Base-by-base conservation (phyloP, 768 basidiomycete genomes). In the Tulasnella calospora region DNA sequence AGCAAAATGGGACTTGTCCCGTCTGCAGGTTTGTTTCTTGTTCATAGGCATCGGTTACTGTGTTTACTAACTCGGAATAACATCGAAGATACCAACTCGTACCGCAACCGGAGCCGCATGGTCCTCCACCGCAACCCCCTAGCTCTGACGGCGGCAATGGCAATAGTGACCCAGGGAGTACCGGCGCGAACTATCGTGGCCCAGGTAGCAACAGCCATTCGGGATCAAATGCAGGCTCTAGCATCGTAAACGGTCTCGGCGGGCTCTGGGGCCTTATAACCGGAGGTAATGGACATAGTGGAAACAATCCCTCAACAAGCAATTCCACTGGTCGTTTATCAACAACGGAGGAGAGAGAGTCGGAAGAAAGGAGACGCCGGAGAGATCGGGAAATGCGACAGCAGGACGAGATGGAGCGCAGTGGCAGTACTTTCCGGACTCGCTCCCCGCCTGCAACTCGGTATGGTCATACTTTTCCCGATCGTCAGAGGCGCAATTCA, bases 1-100 rank as follows among this genome's bases (percentile, higher is more conserved):
- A 93, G 83, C 90, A 91, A 0, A 96, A 92, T 81, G 96, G 94
- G 7, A 97, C 96, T 21, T 99, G 97, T 85, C 97, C 96, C n/a
- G 95, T 96, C 12, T 99, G 96, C 87, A 88, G 94, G 92, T 92
- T 82, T 30, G 89, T 81, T 0, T 72, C 7, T 21, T 30, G 12
- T 13, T n/a, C 27, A 17, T 3, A 3, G 27, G 30, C 33, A 36
- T 57, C 33, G 17, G 27, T 21, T 38, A 30, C 67, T 30, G 3
- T n/a, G 30, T 19, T n/a, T n/a, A 23, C 12, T 61, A 23, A n/a
- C 61, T 33, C 71, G 38, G 77, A 40, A 40, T 40, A 3, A 40
- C 46, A 12, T 33, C 38, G 70, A 79, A 93, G 92, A 80, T 86
- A 89, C 82, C 89, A 92, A 70, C 85, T 94, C 3, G 85, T 93